These are phyloP conservation scores for Lactifluus hygrophoroides DNA, from an alignment of 768 basidiomycete species.

Conservation along the genomic window DNA sequence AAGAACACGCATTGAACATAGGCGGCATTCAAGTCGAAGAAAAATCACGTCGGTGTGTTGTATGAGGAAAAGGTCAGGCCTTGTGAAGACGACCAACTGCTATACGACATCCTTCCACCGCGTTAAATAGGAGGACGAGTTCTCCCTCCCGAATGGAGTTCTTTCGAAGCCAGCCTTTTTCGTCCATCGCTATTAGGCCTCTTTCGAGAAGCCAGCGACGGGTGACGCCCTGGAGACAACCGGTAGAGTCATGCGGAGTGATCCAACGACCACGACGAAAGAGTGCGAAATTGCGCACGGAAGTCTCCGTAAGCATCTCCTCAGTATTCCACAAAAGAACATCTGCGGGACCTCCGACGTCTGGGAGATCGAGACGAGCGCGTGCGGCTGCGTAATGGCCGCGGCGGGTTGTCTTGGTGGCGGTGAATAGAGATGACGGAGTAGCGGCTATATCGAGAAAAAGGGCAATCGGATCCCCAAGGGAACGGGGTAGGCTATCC, in stretches of 20 bases:
- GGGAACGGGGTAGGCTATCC: slow-evolving; percentile 22
- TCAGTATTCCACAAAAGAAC: slow-evolving; percentile 54
- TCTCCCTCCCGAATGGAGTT: slow-evolving; percentile 41
- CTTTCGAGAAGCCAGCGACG: slow-evolving; percentile 62
- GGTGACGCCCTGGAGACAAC: slow-evolving; percentile 66
- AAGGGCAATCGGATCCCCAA: slow-evolving; percentile 35
- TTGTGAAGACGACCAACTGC: slow-evolving; percentile 23
- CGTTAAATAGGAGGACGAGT: slow-evolving; percentile 63
- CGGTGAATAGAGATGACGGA: slow-evolving; percentile 46
- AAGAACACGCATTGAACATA: neutral
- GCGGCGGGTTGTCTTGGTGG: slow-evolving; percentile 65
- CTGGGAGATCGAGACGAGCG: slow-evolving; percentile 37
- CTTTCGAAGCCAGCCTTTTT: slow-evolving; percentile 17
- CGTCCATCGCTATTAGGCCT: slow-evolving; percentile 39
- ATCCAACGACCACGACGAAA: slow-evolving; percentile 50
- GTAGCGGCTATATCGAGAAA: slow-evolving; percentile 50
- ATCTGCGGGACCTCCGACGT: slow-evolving; percentile 31
- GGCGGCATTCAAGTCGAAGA: neutral
- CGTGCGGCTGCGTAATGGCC: slow-evolving; percentile 55
- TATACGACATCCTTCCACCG: slow-evolving; percentile 58
- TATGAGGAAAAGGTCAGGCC: neutral
- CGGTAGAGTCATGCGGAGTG: slow-evolving; percentile 51
- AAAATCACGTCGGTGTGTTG: neutral
- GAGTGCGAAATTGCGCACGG: slow-evolving; percentile 66
- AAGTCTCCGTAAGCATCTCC: slow-evolving; percentile 50